phyloP scores from a whole-genome alignment of 2,329 filamentous ascomycete genomes.

The Colletotrichum neosansevieriae region DNA sequence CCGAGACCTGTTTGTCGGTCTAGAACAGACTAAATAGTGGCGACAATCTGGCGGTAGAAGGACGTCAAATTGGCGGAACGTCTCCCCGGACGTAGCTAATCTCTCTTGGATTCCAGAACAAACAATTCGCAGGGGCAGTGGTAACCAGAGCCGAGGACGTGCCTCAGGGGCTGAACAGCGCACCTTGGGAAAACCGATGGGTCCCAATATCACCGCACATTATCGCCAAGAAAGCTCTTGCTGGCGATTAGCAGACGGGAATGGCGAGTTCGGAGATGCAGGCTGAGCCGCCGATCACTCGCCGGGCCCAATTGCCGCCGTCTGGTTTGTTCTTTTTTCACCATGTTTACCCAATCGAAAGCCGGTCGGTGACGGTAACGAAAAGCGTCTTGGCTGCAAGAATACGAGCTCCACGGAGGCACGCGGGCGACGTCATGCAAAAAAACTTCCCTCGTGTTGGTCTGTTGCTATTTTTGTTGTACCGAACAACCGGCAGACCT shows the following conservation, averaged over 20 bases:
- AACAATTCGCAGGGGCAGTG: neutral
- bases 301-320: neutral
- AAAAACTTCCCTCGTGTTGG: conserved; percentile 9
- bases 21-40: conserved; percentile 17
- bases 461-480: conserved; percentile 24
- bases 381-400: conserved; percentile 18
- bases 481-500: neutral
- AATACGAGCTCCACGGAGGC: conserved; percentile 27
- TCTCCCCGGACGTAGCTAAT: conserved; percentile 5
- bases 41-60: neutral
- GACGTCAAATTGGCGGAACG: conserved; percentile 15
- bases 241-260: conserved; percentile 2
- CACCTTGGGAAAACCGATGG: neutral
- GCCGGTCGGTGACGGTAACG: neutral
- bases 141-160: neutral
- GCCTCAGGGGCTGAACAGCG: conserved; percentile 1
- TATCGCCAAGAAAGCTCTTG: neutral
- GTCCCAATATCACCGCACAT: conserved; percentile 12
- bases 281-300: conserved; percentile 31
- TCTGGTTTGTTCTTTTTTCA: neutral
- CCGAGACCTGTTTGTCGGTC: conserved; percentile 5
- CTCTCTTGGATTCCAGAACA: neutral
- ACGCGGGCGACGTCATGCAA: conserved; percentile 28
- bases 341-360: conserved; percentile 5
- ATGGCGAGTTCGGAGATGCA: conserved; percentile 21